Evolutionary conservation across 257 asterid genomes (phyloP).

Genomic region (Nicotiana benthamiana): DNA sequence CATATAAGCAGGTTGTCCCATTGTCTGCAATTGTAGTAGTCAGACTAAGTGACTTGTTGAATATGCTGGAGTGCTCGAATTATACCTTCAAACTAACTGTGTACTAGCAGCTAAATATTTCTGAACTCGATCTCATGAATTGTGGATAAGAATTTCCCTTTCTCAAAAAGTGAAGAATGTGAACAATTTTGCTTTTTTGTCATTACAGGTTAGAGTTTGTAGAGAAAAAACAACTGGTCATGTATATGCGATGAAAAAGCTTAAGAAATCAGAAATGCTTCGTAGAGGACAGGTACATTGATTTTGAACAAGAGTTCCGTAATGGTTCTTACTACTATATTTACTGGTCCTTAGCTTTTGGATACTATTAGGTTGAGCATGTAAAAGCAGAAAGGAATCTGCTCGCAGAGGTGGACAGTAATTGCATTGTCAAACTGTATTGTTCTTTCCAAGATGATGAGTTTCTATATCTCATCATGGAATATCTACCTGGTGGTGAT

Average conservation of each 20-base stretch:
- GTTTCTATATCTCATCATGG: slow-evolving; percentile 86
- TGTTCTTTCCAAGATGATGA: slow-evolving; percentile 95
- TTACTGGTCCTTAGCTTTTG: slow-evolving; percentile 22
- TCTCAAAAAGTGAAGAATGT: not conserved
- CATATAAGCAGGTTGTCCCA: not conserved
- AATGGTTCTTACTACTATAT: slow-evolving; percentile 19
- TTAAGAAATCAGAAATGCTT: slow-evolving; percentile 96
- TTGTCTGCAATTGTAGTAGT: not conserved
- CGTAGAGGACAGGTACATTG: slow-evolving; percentile 93
- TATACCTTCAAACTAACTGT: not conserved
- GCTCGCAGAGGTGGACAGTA: slow-evolving; percentile 94
- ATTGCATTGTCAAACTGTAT: slow-evolving; percentile 83
- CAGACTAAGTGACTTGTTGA: not conserved
- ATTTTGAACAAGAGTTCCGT: slow-evolving; percentile 20
- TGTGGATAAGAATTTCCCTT: not conserved
- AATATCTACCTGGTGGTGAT: slow-evolving; percentile 96
- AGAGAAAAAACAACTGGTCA: slow-evolving; percentile 86
- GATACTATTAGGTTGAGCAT: slow-evolving; percentile 70
- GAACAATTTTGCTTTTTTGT: slow-evolving; percentile 6
- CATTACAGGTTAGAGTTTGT: slow-evolving; percentile 80
- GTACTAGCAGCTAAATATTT: not conserved
- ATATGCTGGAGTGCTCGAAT: not conserved
- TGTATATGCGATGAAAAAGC: slow-evolving; percentile 98
- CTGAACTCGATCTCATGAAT: not conserved
- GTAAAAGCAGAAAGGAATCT: slow-evolving; percentile 96